Evolutionary conservation across 1,139 yeast genomes (phyloP).

Genomic region (Komagataea norvegica): DNA sequence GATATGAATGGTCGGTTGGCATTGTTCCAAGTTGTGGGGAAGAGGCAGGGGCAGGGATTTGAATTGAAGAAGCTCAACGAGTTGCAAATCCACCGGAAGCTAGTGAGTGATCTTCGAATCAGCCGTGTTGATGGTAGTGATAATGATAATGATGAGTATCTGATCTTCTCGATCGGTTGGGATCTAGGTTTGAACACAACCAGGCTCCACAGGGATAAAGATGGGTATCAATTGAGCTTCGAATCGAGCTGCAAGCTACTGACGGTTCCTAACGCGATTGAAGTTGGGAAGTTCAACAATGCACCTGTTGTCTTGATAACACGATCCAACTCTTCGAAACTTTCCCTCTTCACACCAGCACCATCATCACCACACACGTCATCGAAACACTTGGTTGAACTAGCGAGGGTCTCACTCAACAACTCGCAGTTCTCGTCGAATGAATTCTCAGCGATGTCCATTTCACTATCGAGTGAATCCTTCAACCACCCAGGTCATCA

Average conservation of each 20-base stretch:
- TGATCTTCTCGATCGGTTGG: constrained; percentile 58
- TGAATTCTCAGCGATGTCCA: constrained; percentile 40
- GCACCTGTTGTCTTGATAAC: constrained; percentile 47
- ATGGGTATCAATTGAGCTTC: background rate
- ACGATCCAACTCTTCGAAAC: constrained; percentile 54
- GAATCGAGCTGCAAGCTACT: constrained; percentile 30
- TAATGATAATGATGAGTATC: constrained; percentile 16
- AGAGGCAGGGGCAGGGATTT: constrained; percentile 11
- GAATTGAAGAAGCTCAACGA: constrained; percentile 8
- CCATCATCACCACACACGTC: no score
- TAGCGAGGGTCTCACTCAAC: constrained; percentile 55
- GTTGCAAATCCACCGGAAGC: constrained; percentile 38
- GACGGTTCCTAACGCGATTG: constrained; percentile 49
- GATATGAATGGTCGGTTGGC: constrained; percentile 32
- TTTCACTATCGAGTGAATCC: constrained; percentile 6
- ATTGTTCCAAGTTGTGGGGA: constrained; percentile 8
- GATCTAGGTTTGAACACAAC: constrained; percentile 46
- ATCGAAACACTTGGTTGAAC: constrained; percentile 28
- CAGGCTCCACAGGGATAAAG: constrained; percentile 26
- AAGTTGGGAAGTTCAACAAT: constrained; percentile 27
- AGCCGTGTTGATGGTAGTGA: constrained; percentile 15
- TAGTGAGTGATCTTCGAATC: constrained; percentile 37
- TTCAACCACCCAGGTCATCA: constrained; percentile 3
- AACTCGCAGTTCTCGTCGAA: constrained; percentile 72
- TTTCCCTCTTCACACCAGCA: constrained; percentile 45